Conservation (phyloP, 805 yeast genomes). For the Kockiozyma suomiensis region DNA sequence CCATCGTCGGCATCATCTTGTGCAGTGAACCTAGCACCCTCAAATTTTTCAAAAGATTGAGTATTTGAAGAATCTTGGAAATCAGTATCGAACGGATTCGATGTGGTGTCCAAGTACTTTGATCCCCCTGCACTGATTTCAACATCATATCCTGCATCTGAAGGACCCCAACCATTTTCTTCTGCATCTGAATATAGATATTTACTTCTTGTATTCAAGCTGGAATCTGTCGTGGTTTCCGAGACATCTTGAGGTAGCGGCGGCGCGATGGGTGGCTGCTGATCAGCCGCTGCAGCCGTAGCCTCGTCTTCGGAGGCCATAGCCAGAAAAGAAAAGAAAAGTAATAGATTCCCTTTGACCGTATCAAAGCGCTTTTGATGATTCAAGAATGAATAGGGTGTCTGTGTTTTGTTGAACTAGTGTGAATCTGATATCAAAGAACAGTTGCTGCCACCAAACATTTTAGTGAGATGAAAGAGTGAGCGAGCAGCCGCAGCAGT, state of each 20-base stretch:
- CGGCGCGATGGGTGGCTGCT: background rate
- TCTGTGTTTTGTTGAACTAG: too few species aligned
- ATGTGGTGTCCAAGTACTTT: background rate
- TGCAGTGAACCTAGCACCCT: background rate
- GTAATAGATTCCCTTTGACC: background rate
- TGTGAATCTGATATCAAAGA: too few species aligned
- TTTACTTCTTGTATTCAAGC: background rate
- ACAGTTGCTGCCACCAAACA: too few species aligned
- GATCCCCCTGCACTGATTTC: constrained; percentile 12
- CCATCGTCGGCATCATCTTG: constrained; percentile 1
- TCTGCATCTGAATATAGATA: background rate
- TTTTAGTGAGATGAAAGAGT: too few species aligned
- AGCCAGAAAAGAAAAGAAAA: background rate
- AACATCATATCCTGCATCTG: background rate
- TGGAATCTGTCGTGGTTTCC: background rate
- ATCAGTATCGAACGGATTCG: constrained; percentile 5
- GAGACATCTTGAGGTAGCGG: background rate
- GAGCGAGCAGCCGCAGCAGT: too few species aligned
- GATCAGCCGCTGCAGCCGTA: constrained; percentile 2
- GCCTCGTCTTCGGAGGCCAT: constrained; percentile 17
- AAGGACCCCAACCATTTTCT: background rate
- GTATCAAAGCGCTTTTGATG: too few species aligned
- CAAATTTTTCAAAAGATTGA: background rate
- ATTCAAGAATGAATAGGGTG: too few species aligned
- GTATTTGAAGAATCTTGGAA: background rate